A percentile compares a stretch with the other conserved stretches of the same genome.
Conservation (phyloP, 805 yeast genomes). For the Wickerhamiella azyma region DNA sequence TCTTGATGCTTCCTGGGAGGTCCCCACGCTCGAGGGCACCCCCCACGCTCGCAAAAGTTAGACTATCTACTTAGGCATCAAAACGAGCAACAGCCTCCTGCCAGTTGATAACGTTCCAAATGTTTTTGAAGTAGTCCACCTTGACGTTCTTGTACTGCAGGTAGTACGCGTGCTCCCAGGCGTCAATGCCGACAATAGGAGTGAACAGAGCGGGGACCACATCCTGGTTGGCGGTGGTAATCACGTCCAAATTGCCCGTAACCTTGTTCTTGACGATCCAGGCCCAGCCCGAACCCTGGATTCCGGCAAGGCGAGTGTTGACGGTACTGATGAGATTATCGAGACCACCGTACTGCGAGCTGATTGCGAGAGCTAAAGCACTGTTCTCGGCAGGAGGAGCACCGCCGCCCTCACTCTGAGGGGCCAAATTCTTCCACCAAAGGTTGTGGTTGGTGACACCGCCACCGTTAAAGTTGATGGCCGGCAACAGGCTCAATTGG, state of each 20-base stretch:
- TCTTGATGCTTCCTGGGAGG: no score
- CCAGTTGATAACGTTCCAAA: constrained; percentile 94
- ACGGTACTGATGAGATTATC: constrained; percentile 52
- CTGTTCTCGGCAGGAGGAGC: constrained; percentile 40
- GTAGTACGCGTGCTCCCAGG: constrained; percentile 96
- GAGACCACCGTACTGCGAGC: constrained; percentile 53
- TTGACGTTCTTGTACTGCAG: constrained; percentile 85
- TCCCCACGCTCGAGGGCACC: no score
- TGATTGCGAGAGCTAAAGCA: constrained; percentile 44
- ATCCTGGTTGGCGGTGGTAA: constrained; percentile 77
- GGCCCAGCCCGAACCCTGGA: constrained; percentile 96
- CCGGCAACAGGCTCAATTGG: constrained; percentile 47
- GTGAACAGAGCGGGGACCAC: constrained; percentile 55
- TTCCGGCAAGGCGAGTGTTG: constrained; percentile 64
- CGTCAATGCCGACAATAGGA: constrained; percentile 81
- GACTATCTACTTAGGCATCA: constrained; percentile 5
- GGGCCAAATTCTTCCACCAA: constrained; percentile 82
- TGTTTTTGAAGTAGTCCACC: constrained; percentile 82
- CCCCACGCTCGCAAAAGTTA: no score
- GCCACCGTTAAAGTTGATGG: constrained; percentile 84
- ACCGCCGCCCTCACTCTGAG: constrained; percentile 66
- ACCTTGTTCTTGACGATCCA: constrained; percentile 72
- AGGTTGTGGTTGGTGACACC: constrained; percentile 76
- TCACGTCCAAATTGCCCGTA: constrained; percentile 57
- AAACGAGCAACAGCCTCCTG: constrained; percentile 66